A percentile compares a stretch with the other conserved stretches of the same genome.
phyloP scores from a whole-genome alignment of 2,329 filamentous ascomycete species.

The Fusarium guadeloupense region DNA sequence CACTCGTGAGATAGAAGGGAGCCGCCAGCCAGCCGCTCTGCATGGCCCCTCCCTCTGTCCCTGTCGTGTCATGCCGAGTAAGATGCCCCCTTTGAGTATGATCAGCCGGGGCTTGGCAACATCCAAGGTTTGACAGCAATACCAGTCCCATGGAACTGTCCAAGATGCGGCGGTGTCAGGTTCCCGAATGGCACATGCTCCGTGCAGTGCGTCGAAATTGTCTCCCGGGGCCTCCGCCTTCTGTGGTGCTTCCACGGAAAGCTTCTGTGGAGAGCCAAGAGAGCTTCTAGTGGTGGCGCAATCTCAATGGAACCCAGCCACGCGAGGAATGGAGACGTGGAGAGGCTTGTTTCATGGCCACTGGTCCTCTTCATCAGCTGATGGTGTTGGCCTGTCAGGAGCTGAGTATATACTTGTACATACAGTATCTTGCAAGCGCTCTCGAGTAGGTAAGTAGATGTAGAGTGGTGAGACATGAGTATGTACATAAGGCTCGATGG shows the following conservation, averaged over 20 bases:
- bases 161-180: conserved; percentile 27
- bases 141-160: conserved; percentile 23
- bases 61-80: conserved; percentile 1
- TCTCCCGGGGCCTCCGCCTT: conserved; percentile 5
- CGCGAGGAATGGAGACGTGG: background rate
- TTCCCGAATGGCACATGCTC: conserved; percentile 7
- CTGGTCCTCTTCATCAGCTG: no score
- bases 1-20: conserved; percentile 11
- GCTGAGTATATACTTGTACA: no score
- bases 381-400: no score
- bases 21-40: background rate
- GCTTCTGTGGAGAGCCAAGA: conserved; percentile 13
- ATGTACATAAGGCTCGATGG: no score
- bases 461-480: no score
- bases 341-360: background rate
- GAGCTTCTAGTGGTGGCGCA: conserved; percentile 12
- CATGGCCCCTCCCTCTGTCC: background rate
- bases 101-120: conserved; percentile 27
- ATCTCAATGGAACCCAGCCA: conserved; percentile 5
- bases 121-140: conserved; percentile 13
- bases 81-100: conserved; percentile 12
- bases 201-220: background rate
- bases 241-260: conserved; percentile 9
- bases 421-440: no score
- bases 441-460: no score